Conservation (phyloP, 305 asterid genomes). For the Fraxinus albicans region DNA sequence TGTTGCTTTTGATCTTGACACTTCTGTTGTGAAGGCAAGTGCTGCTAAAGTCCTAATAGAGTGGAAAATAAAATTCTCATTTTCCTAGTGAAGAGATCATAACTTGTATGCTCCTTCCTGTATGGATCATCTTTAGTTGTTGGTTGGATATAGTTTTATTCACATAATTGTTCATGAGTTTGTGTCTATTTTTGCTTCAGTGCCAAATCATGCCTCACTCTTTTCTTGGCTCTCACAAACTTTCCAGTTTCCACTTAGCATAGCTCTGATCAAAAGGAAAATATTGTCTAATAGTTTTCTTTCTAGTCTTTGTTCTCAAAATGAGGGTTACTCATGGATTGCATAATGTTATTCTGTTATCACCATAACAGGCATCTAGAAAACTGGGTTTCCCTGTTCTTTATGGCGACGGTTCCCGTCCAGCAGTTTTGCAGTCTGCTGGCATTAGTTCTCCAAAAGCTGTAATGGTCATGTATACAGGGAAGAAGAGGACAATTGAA, state of each 20-base stretch:
- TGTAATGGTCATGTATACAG: conserved; percentile 93
- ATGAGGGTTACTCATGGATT: conserved; percentile 9
- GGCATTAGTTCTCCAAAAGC: conserved; percentile 92
- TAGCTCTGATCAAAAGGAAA: not conserved
- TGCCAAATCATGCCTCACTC: not conserved
- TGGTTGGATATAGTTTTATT: not conserved
- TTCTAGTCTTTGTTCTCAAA: conserved; percentile 11
- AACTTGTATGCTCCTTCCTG: not conserved
- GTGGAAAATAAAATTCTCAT: not conserved
- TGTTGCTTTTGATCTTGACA: conserved; percentile 94
- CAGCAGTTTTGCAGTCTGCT: conserved; percentile 94
- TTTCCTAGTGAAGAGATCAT: not conserved
- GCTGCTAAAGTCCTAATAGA: conserved; percentile 19
- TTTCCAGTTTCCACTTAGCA: not conserved
- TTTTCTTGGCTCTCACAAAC: not conserved
- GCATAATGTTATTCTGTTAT: conserved; percentile 14
- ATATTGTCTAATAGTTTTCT: not conserved
- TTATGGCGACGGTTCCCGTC: conserved; percentile 95
- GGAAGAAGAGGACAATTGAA: conserved; percentile 60
- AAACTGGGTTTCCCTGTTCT: conserved; percentile 90
- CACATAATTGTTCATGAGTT: not conserved
- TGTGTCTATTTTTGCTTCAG: not conserved
- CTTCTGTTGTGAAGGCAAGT: conserved; percentile 84
- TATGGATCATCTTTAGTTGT: not conserved
- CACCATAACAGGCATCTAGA: conserved; percentile 64